These are phyloP conservation scores for Didymella segeticola DNA, from an alignment of 2,329 filamentous ascomycete species.

Conservation along the genomic window DNA sequence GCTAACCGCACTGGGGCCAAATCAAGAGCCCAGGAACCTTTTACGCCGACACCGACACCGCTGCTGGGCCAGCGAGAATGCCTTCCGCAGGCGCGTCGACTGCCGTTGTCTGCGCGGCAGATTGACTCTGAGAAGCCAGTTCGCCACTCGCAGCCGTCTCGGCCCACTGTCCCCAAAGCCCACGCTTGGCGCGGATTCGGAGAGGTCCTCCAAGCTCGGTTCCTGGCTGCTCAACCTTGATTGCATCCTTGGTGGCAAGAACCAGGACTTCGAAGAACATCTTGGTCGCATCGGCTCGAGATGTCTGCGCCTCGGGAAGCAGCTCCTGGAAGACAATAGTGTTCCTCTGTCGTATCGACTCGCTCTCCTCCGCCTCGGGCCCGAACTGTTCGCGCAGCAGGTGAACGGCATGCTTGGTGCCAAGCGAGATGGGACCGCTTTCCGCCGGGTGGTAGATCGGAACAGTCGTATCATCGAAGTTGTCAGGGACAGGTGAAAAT, in stretches of 20 bases:
- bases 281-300: slow-evolving; percentile 91
- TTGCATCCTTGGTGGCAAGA: slow-evolving; percentile 94
- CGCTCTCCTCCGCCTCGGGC: slow-evolving; percentile 68
- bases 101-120: slow-evolving; percentile 26
- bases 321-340: slow-evolving; percentile 90
- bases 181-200: slow-evolving; percentile 85
- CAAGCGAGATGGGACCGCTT: slow-evolving; percentile 83
- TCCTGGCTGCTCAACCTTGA: slow-evolving; percentile 89
- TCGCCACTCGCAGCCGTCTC: slow-evolving; percentile 61
- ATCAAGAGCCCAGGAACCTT: slow-evolving; percentile 9
- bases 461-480: slow-evolving; percentile 79
- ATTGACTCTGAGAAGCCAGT: slow-evolving; percentile 31
- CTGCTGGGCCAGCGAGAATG: slow-evolving; percentile 27
- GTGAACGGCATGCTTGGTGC: slow-evolving; percentile 95
- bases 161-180: slow-evolving; percentile 97
- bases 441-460: slow-evolving; percentile 82
- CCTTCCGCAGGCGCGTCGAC: slow-evolving; percentile 27
- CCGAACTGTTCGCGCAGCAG: slow-evolving; percentile 90
- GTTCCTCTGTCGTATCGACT: slow-evolving; percentile 74
- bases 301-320: slow-evolving; percentile 80
- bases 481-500: slow-evolving; percentile 54
- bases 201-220: slow-evolving; percentile 77
- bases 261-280: slow-evolving; percentile 99
- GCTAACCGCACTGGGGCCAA: slow-evolving; percentile 14
- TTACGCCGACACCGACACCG: slow-evolving; percentile 35